A percentile compares a stretch with the other conserved stretches of the same genome.
These are phyloP conservation scores for Yarrowia sp. DNA, from an alignment of 805 yeast species.

Conservation along the genomic window DNA sequence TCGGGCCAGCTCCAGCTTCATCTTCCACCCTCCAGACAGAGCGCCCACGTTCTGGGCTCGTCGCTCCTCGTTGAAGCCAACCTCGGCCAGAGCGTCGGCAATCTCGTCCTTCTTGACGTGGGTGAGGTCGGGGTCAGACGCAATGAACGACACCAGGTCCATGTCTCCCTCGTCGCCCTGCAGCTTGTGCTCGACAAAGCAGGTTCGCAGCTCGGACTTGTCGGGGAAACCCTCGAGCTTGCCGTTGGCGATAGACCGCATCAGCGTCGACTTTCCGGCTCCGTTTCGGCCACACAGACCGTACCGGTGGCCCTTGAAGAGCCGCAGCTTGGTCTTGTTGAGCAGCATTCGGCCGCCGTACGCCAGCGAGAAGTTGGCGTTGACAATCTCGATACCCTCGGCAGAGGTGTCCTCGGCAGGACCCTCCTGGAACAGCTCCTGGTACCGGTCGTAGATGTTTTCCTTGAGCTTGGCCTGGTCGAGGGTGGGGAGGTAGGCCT, in stretches of 20 bases:
- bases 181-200: constrained; percentile 95
- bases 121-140: constrained; percentile 80
- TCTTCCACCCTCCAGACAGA: constrained; percentile 98
- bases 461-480: constrained; percentile 50
- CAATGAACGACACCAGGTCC: constrained; percentile 87
- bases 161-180: constrained; percentile 94
- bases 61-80: constrained; percentile 92
- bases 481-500: constrained; percentile 58
- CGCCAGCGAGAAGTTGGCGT: constrained; percentile 93
- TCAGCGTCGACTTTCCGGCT: constrained; percentile 96
- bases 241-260: constrained; percentile 96
- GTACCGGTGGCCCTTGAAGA: constrained; percentile 93
- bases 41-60: constrained; percentile 92
- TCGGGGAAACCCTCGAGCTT: constrained; percentile 98
- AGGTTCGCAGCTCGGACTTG: constrained; percentile 81
- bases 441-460: constrained; percentile 48
- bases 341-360: constrained; percentile 97
- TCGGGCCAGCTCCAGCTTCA: constrained; percentile 98
- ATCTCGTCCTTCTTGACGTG: constrained; percentile 72
- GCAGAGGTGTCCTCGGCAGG: constrained; percentile 66
- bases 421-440: constrained; percentile 51
- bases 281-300: constrained; percentile 99
- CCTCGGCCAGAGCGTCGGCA: constrained; percentile 74
- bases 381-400: constrained; percentile 90
- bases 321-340: constrained; percentile 87